Evolutionary conservation across 2,329 filamentous ascomycete species (phyloP).

Genomic region (Cyclaneusma minus): DNA sequence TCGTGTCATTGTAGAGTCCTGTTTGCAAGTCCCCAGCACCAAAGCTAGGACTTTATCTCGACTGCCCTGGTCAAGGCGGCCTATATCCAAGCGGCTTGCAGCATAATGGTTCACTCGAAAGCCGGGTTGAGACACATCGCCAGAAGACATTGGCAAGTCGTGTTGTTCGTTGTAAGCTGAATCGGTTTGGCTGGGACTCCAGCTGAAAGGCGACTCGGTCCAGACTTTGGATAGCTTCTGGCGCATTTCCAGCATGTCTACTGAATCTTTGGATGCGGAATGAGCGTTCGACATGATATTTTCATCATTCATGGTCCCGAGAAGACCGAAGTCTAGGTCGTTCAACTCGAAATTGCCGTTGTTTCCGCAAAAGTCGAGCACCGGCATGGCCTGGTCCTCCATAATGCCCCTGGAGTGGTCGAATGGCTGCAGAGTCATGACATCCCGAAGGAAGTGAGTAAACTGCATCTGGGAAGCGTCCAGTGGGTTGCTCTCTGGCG

Average conservation of each 20-base stretch:
- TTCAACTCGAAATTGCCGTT: slow-evolving; percentile 33
- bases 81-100: neutral
- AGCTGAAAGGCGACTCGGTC: slow-evolving; percentile 33
- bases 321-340: slow-evolving; percentile 33
- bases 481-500: slow-evolving; percentile 3
- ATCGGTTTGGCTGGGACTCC: slow-evolving; percentile 30
- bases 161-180: slow-evolving; percentile 26
- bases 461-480: slow-evolving; percentile 26
- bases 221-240: slow-evolving; percentile 30
- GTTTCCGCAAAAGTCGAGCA: slow-evolving; percentile 35
- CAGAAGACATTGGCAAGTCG: too few relatives aligned
- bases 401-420: slow-evolving; percentile 20
- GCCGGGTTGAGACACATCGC: too few relatives aligned
- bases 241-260: slow-evolving; percentile 31
- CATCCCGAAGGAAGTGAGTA: slow-evolving; percentile 32
- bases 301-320: too few relatives aligned
- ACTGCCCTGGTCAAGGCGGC: slow-evolving; percentile 25
- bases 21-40: slow-evolving; percentile 42
- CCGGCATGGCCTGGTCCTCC: slow-evolving; percentile 26
- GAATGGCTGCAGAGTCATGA: slow-evolving; percentile 33
- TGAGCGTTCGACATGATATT: too few relatives aligned
- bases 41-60: slow-evolving; percentile 50
- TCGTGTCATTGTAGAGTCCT: slow-evolving; percentile 29
- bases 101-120: neutral
- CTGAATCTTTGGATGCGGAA: too few relatives aligned